Percentiles rank a stretch among this genome's conserved stretches.
phyloP scores from a whole-genome alignment of 495 filamentous ascomycete species.

The Penicillium longicatenatum region DNA sequence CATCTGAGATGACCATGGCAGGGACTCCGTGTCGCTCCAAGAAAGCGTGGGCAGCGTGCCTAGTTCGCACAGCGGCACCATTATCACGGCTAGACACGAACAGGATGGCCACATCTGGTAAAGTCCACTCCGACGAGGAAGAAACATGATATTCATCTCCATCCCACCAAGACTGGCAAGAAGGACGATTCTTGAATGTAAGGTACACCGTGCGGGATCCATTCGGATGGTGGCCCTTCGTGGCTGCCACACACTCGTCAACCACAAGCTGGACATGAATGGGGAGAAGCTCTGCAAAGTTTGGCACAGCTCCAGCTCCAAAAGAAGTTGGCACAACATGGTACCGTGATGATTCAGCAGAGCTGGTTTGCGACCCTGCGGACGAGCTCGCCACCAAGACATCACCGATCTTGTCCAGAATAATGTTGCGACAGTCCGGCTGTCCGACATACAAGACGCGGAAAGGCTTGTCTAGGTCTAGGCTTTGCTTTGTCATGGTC shows the following conservation, averaged over 20 bases:
- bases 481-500: constrained; percentile 66
- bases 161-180: constrained; percentile 47
- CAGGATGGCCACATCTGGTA: constrained; percentile 72
- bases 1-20: constrained; percentile 67
- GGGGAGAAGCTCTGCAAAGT: constrained; percentile 70
- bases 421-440: constrained; percentile 61
- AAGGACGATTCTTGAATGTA: constrained; percentile 58
- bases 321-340: constrained; percentile 77
- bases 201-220: constrained; percentile 53
- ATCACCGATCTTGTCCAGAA: constrained; percentile 74
- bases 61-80: constrained; percentile 47
- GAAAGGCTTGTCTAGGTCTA: constrained; percentile 66
- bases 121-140: constrained; percentile 56
- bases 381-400: constrained; percentile 57
- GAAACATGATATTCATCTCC: constrained; percentile 50
- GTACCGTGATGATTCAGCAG: constrained; percentile 61
- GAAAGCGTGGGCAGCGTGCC: constrained; percentile 58
- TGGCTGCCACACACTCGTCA: constrained; percentile 66
- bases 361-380: constrained; percentile 42
- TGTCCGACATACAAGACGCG: constrained; percentile 70
- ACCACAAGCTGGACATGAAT: constrained; percentile 76
- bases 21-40: constrained; percentile 67
- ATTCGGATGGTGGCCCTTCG: constrained; percentile 34
- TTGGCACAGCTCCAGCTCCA: constrained; percentile 55
- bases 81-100: constrained; percentile 62